Percentiles rank a stretch among this genome's conserved stretches.
These are phyloP conservation scores for Cymbopogon flexuosus DNA, from an alignment of 202 grass and related monocot genomes.

Conservation along the genomic window DNA sequence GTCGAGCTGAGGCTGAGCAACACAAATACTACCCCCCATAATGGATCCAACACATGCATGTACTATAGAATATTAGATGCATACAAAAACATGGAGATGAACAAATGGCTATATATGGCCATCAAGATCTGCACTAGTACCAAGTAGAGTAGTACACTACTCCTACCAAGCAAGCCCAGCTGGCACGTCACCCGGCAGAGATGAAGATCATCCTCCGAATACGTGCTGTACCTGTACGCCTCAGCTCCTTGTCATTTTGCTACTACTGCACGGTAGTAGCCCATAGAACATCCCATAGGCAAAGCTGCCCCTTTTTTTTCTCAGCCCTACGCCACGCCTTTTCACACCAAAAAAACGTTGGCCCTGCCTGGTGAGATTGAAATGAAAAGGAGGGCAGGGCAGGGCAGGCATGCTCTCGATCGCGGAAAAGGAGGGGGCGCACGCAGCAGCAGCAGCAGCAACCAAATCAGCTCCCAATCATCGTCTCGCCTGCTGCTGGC, in stretches of 20 bases:
- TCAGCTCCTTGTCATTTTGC: too few relatives aligned
- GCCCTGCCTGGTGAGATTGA: constrained; percentile 26
- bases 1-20: too few relatives aligned
- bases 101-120: background rate
- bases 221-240: background rate
- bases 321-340: constrained; percentile 37
- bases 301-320: background rate
- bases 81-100: background rate
- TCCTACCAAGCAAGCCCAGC: background rate
- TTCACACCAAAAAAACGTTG: constrained; percentile 33
- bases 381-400: constrained; percentile 8
- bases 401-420: constrained; percentile 29
- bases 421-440: constrained; percentile 1
- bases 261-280: background rate
- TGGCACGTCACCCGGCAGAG: background rate
- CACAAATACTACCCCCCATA: too few relatives aligned
- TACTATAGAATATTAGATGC: background rate
- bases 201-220: background rate
- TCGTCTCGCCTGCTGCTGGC: background rate
- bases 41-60: background rate
- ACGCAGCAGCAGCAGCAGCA: too few relatives aligned
- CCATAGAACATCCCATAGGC: constrained; percentile 8
- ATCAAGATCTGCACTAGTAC: background rate
- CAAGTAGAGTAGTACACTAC: too few relatives aligned
- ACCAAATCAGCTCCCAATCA: constrained; percentile 50